Evolutionary conservation across 2,329 filamentous ascomycete genomes (phyloP), one percentile per base, ranked within the genome.

Genomic region (Bipolaris sorokiniana): DNA sequence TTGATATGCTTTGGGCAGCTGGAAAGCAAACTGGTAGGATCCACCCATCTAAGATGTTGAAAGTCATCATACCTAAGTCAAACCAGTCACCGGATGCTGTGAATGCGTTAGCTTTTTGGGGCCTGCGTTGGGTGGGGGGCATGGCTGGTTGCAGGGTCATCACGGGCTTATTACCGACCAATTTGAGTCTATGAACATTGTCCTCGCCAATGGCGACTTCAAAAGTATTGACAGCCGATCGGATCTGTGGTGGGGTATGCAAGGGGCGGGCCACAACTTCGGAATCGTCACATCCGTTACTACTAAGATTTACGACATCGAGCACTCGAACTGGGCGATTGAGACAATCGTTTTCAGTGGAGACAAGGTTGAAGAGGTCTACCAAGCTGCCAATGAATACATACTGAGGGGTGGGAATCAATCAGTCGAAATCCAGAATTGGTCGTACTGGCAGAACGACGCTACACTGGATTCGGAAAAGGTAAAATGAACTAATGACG

Each of bases 171-270:
- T 83, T 2, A 70, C 80, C 0, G 85, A 87, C 59, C 80, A 86
- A 48, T 79, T 86, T 34, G 56, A 83, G n/a, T 82, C 80, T 0
- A 71, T 83, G 72, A 79, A 82, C 20, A 64, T 86, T 1, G 83
- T 86, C 0, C 75, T 85, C 0, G 81, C 83, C 5, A 72, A 83
- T 58, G 83, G 84, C 13, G 76, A 68, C 9, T 56, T 69, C 6
- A 79, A 74, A 0, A 70, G 82, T 1, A 68, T 79, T 52, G 67
- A 72, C n/a, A 31, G 48, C 2, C 71, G 73, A 7, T 79, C 80
- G 0, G 83, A 86, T 34, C 77, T 87, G 7, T 86, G 78, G 67
- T 87, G 84, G 84, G 84, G 77, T 1, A 77, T 87, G 51, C 51
- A 54, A 48, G 51, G 51, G 0, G 51, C 51, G 18, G 44, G 44